Evolutionary conservation across 2,329 filamentous ascomycete species (phyloP).

Genomic region (Fusarium nematophilum): DNA sequence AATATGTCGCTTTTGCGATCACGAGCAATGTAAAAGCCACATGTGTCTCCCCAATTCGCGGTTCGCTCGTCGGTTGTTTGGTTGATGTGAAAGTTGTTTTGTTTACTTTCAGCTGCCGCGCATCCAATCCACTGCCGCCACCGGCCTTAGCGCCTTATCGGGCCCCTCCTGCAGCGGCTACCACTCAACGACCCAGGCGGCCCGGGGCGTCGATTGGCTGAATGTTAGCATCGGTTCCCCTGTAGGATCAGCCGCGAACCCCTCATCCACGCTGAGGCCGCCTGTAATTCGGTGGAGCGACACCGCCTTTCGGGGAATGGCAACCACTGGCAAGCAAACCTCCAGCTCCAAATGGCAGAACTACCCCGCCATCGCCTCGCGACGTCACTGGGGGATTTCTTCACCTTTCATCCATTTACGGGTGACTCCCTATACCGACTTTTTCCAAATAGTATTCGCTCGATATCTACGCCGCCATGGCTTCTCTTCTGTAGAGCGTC

Average conservation of each 20-base stretch:
- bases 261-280: constrained; percentile 39
- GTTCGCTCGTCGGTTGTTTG: constrained; percentile 23
- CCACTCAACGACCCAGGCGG: constrained; percentile 10
- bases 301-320: constrained; percentile 38
- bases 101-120: constrained; percentile 35
- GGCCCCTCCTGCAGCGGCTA: constrained; percentile 37
- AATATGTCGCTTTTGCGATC: constrained; percentile 27
- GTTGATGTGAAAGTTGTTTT: constrained; percentile 32
- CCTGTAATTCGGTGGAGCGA: constrained; percentile 41
- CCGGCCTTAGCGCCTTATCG: constrained; percentile 43
- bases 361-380: constrained; percentile 42
- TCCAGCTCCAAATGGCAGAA: constrained; percentile 11
- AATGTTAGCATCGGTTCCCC: constrained; percentile 6
- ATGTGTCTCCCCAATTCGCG: constrained; percentile 19
- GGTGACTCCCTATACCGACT: constrained; percentile 27
- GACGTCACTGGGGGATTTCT: constrained; percentile 38
- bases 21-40: constrained; percentile 14
- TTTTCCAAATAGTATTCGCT: constrained; percentile 13
- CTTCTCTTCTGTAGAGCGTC: constrained; percentile 59
- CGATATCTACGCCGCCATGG: constrained; percentile 52
- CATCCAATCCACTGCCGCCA: constrained; percentile 13
- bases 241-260: constrained; percentile 32
- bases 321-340: constrained; percentile 21
- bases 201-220: constrained; percentile 28
- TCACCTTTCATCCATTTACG: constrained; percentile 32